These are phyloP conservation scores for Lodderomyces metapsilosis DNA, from an alignment of 1,139 yeast genomes.

Conservation along the genomic window DNA sequence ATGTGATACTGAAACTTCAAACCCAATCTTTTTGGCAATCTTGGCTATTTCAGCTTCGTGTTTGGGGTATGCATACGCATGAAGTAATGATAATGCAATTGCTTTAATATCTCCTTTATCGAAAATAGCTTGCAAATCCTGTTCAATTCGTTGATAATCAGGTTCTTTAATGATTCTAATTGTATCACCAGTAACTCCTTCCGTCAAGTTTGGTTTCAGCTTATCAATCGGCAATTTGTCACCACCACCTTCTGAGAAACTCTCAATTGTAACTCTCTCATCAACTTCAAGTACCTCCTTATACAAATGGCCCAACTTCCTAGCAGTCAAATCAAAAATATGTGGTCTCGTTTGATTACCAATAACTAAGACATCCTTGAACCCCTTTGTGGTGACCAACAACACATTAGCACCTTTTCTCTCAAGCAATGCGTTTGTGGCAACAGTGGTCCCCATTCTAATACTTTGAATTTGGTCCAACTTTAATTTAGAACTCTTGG, in stretches of 20 bases:
- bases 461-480: slow-evolving; percentile 31
- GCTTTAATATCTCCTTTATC: slow-evolving; percentile 28
- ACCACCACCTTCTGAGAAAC: slow-evolving; percentile 45
- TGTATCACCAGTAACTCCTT: slow-evolving; percentile 38
- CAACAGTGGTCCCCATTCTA: slow-evolving; percentile 42
- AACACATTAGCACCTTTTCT: slow-evolving; percentile 54
- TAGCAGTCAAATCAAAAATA: slow-evolving; percentile 38
- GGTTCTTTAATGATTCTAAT: slow-evolving; percentile 33
- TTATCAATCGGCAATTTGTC: slow-evolving; percentile 20
- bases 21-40: slow-evolving; percentile 38
- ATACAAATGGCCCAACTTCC: slow-evolving; percentile 36
- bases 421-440: slow-evolving; percentile 43
- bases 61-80: slow-evolving; percentile 40
- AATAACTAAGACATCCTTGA: slow-evolving; percentile 44
- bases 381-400: slow-evolving; percentile 51
- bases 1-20: slow-evolving; percentile 40
- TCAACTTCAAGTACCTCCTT: slow-evolving; percentile 37
- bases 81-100: slow-evolving; percentile 40
- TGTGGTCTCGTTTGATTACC: slow-evolving; percentile 43
- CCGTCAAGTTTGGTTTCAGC: slow-evolving; percentile 20
- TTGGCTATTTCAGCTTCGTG: slow-evolving; percentile 37
- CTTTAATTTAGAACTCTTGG: slow-evolving; percentile 34
- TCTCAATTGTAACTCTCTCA: slow-evolving; percentile 41
- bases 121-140: slow-evolving; percentile 25
- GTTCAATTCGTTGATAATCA: slow-evolving; percentile 24